Base-by-base conservation (phyloP, 2,329 filamentous ascomycete species). In the Huntiella bhutanensis region DNA sequence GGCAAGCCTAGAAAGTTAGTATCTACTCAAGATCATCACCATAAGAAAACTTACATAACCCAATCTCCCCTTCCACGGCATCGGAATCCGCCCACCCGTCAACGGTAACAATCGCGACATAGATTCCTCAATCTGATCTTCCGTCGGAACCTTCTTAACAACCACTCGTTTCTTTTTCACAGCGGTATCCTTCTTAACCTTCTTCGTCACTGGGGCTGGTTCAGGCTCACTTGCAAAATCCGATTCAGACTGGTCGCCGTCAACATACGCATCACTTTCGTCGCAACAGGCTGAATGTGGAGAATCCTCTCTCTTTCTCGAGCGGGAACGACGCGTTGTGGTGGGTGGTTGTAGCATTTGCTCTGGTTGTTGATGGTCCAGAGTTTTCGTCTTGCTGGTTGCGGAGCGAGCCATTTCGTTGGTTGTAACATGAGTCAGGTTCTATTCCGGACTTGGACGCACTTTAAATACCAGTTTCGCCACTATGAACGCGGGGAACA, bases 1-100 rank as follows among this genome's bases (percentile, higher is more conserved):
- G 65, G 57, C 87, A 95, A 8, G 88, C 86, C 82, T 73, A 16
- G 32, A 6, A 13, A 11, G 13, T 47, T 36, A 47, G 39, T 37
- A 15, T 17, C 4, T 6, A 22, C 33, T 10, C 28, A 15, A 32
- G 3, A 17, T 46, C 22, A 19, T 13, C 4, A 28, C 3, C 13
- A 38, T 11, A 8, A 10, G 16, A 37, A 28, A 8, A 13, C 48
- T 32, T 48, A 50, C 49, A 48, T 48, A 50, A 16, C 49, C 49
- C 11, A 50, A 39, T n/a, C 49, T 45, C 4, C 49, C 45, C 41
- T 50, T 50, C 44, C 48, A 50, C 7, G 44, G 48, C 6, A 50
- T 39, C 19, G 48, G 48, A 19, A 50, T 35, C 10, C 22, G 36
- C 4, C 44, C 48, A 33, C 48, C 48, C 4, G 43, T 49, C 8